Evolutionary conservation across 2,329 filamentous ascomycete species (phyloP).

Genomic region (Alternaria atra): DNA sequence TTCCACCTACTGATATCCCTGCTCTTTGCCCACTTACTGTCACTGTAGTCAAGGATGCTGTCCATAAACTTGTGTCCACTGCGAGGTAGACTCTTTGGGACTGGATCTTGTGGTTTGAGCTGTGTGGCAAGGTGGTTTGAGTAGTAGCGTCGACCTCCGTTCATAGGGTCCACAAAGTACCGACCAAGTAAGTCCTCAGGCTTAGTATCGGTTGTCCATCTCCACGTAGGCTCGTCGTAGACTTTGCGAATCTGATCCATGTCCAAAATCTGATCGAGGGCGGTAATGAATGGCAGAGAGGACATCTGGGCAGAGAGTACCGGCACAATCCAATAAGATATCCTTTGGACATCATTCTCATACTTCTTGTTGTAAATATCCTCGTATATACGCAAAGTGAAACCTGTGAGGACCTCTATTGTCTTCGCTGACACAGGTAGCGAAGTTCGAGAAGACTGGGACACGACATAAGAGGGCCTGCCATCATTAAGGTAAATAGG

Average conservation of each 20-base stretch:
- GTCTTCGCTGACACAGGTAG: conserved; percentile 57
- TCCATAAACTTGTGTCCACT: conserved; percentile 43
- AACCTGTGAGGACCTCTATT: conserved; percentile 69
- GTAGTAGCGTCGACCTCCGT: conserved; percentile 68
- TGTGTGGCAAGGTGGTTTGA: conserved; percentile 57
- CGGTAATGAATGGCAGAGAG: background rate
- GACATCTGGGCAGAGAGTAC: conserved; percentile 28
- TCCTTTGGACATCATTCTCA: conserved; percentile 66
- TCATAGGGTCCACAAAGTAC: conserved; percentile 66
- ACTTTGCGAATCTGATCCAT: conserved; percentile 66
- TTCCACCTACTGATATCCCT: conserved; percentile 61
- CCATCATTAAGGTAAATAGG: conserved; percentile 75
- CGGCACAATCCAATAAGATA: conserved; percentile 88
- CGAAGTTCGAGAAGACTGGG: conserved; percentile 55
- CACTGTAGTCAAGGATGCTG: conserved; percentile 84
- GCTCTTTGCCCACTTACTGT: conserved; percentile 75
- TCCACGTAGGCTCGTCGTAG: conserved; percentile 49
- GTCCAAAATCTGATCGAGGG: conserved; percentile 60
- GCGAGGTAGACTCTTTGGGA: conserved; percentile 65
- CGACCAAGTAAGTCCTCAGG: conserved; percentile 55
- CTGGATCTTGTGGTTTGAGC: conserved; percentile 70
- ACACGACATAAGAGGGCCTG: conserved; percentile 66
- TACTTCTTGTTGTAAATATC: conserved; percentile 93
- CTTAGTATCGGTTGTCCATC: conserved; percentile 57
- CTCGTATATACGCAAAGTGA: conserved; percentile 78